Evolutionary conservation across 176 grass and related monocot species (phyloP), one percentile per base, ranked within the genome.

Genomic region (Aegilops umbellulata): DNA sequence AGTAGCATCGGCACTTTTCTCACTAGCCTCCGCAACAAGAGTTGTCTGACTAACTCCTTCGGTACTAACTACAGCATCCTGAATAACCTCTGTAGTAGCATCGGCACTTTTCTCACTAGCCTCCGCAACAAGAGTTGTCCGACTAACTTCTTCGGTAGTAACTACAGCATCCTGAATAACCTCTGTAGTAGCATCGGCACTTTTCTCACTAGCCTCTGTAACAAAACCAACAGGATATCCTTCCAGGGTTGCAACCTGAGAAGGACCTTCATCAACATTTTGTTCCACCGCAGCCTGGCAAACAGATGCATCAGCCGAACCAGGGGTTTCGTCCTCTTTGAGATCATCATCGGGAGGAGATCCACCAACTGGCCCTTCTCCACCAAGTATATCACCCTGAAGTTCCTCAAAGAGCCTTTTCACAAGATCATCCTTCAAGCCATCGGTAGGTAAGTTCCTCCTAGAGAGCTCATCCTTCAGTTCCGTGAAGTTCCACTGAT

Each of bases 401-500:
- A 97, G 65, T 8, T 89, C 89, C 44, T 90, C 95, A 85, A 60
- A 72, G 12, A 97, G 85, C 76, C 87, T 84, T 81, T 81, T 90
- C 70, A 97, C 85, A 86, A 97, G 76, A 44, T 93, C 93, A 83
- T 97, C 91, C 86, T 95, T 97, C 75, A 95, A 85, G 44, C 91
- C 95, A 49, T 53, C 91, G 24, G 95, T 29, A 63, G 89, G 58
- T 12, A 97, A 76, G 51, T 80, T 90, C 47, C 95, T 95, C 85
- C 74, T 90, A 62, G 73, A 73, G 22, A 97, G 87, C 71, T 97
- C 95, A 32, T 95, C 93, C 89, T 93, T 91, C 82, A 97, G 83
- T 53, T 97, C 93, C 15, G 89, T 87, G 17, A 95, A 89, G 65
- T 80, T 90, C 95, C 95, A 97, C 87, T 95, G 91, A 85, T 97